Conservation (phyloP, 2,329 filamentous ascomycete genomes). For the Fusarium redolens region DNA sequence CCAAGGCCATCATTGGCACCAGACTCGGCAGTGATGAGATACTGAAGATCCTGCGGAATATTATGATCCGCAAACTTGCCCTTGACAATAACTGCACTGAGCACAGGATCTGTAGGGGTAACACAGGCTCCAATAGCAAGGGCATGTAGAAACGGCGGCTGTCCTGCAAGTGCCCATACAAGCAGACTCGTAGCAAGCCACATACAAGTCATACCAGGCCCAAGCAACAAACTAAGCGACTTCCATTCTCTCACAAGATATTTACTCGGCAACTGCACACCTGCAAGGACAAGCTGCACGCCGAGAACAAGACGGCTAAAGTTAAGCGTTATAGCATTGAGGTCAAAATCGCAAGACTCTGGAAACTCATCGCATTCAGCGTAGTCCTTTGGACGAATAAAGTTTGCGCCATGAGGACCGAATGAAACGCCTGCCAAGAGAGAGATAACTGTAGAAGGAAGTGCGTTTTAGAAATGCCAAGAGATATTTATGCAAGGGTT, state of each 20-base stretch:
- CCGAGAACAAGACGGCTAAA: slow-evolving; percentile 90
- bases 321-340: slow-evolving; percentile 81
- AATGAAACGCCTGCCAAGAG: slow-evolving; percentile 82
- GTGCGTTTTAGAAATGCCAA: slow-evolving; percentile 17
- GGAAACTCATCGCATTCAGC: slow-evolving; percentile 56
- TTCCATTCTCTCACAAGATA: slow-evolving; percentile 86
- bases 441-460: slow-evolving; percentile 74
- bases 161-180: slow-evolving; percentile 80
- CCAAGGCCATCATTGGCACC: slow-evolving; percentile 91
- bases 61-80: slow-evolving; percentile 94
- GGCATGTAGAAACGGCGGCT: slow-evolving; percentile 79
- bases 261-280: slow-evolving; percentile 85
- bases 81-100: slow-evolving; percentile 92
- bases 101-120: slow-evolving; percentile 90
- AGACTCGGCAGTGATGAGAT: slow-evolving; percentile 83
- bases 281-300: slow-evolving; percentile 89
- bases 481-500: background rate
- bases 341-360: slow-evolving; percentile 57
- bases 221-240: slow-evolving; percentile 77
- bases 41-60: slow-evolving; percentile 82
- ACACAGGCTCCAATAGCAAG: slow-evolving; percentile 85
- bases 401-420: slow-evolving; percentile 80
- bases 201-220: slow-evolving; percentile 87
- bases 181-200: slow-evolving; percentile 85
- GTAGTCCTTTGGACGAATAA: slow-evolving; percentile 81